Evolutionary conservation across 2,329 filamentous ascomycete species (phyloP), one percentile per base, ranked within the genome.

Genomic region (Parastagonospora nodorum): DNA sequence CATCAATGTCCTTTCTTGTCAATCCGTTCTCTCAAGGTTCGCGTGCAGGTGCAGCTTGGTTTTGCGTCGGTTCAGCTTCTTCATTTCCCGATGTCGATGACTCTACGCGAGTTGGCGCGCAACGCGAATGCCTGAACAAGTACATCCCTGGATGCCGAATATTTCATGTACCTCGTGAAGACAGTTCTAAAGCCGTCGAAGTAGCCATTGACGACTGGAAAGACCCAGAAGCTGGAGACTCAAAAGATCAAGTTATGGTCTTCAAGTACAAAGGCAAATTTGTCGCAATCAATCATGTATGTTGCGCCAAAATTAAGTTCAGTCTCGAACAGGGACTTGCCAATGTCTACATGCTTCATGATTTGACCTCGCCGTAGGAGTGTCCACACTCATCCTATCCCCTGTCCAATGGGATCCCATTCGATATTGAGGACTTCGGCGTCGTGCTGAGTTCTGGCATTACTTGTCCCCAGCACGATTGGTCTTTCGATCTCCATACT

Each of bases 341-440:
- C 32, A 11, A 24, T 29, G 16, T 11, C 5, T 32, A 19, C 15
- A 3, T 42, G 10, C 29, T 29, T 24, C 12, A 37, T 2, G 7
- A 12, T 31, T 46, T 14, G 12, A 28, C 12, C 10, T 19, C 12
- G n/a, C n/a, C 33, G 8, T 36, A 68, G 64, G 63, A 68, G 47
- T 90, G 87, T 51, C 87, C 87, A 1, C 87, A 90, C 59, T 84
- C 82, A 1, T 82, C 85, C 0, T 89, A 82, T 50, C 86, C 87
- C 0, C 77, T 90, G 1, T 88, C 85, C 0, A 78, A 82, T 37
- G 86, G 84, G 0, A 80, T 73, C 0, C 77, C 85, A 0, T 89
- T 88, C 50, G 87, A 90, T 46, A 89, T 90, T 60, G 87, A 90
- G 58, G 87, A 90, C 53, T 90, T 89, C 64, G 87, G 87, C 0